Evolutionary conservation across 352 stramenopile species (phyloP), one percentile per base, ranked within the genome.

Genomic region (Phytopythium mirpurense): DNA sequence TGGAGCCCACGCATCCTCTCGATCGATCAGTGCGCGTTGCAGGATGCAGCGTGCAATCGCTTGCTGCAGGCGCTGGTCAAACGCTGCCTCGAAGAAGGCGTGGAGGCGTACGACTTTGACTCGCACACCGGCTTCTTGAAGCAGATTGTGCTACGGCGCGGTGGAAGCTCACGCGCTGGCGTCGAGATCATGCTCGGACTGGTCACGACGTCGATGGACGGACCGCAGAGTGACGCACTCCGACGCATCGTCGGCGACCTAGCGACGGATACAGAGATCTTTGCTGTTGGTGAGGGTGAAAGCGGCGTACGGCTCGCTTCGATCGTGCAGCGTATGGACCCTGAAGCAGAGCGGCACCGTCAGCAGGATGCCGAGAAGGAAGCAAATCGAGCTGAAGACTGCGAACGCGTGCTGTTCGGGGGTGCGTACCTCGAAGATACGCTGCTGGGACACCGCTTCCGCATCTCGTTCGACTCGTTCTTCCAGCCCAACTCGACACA

Each of bases 401-500:
- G 54, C 26, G 56, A 74, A 27, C 70, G 60, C 1, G 59, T 79
- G 60, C 63, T 92, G 0, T 82, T 71, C 42, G 81, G 81, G 1
- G 56, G 46, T 0, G 37, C 68, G 11, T 73, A 72, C 35, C 67
- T 86, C 2, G 56, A 83, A 57, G 81, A 92, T 54, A 66, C 72
- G 26, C 78, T 92, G 23, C 59, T 92, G 9, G 54, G 59, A 23
- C 73, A 88, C 29, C 54, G 38, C 29, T 92, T 92, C 40, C 60
- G 82, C 21, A 61, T 92, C 32, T 82, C 81, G 47, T 74, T 88
- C 38, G 70, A 86, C 50, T 83, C 81, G 32, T 92, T 92, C 52
- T 92, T 92, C 58, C 78, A 92, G 60, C 81, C 81, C 23, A 92
- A 92, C 49, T 79, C 81, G 8, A 45, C 56, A 1, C 76, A 88